Conservation (phyloP, 768 basidiomycete species). For the Ephemerocybe angulata region DNA sequence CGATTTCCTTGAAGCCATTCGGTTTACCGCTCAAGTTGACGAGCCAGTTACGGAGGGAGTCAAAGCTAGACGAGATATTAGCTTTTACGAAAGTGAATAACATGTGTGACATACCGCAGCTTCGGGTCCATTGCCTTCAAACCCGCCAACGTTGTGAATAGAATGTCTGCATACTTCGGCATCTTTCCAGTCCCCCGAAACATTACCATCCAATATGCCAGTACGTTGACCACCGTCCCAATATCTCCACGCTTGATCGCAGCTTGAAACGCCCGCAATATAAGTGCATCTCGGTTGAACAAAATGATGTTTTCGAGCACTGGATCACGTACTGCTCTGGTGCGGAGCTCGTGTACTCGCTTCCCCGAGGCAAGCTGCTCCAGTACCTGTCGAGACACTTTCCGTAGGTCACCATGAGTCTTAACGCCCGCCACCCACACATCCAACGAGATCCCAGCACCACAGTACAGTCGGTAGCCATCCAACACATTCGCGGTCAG, state of each 20-base stretch:
- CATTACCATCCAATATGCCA: conserved; percentile 20
- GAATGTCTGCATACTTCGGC: conserved; percentile 22
- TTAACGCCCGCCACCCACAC: background rate
- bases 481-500: background rate
- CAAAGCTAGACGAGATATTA: too few relatives aligned
- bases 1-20: too few relatives aligned
- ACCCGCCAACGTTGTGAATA: background rate
- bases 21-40: too few relatives aligned
- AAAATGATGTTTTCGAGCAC: conserved; percentile 14
- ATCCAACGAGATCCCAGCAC: background rate
- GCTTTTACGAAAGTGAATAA: too few relatives aligned
- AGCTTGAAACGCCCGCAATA: conserved; percentile 8
- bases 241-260: conserved; percentile 21
- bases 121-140: too few relatives aligned
- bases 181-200: conserved; percentile 16
- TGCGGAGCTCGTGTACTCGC: background rate
- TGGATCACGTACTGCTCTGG: background rate
- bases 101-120: too few relatives aligned
- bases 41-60: too few relatives aligned
- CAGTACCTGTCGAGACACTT: background rate
- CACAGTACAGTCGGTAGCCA: background rate
- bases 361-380: background rate
- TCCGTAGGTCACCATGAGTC: background rate
- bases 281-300: conserved; percentile 20
- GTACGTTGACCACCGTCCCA: conserved; percentile 17